A percentile compares a stretch with the other conserved stretches of the same genome.
Evolutionary conservation across 768 basidiomycete genomes (phyloP).

Genomic region (Austroboletus eburneus): DNA sequence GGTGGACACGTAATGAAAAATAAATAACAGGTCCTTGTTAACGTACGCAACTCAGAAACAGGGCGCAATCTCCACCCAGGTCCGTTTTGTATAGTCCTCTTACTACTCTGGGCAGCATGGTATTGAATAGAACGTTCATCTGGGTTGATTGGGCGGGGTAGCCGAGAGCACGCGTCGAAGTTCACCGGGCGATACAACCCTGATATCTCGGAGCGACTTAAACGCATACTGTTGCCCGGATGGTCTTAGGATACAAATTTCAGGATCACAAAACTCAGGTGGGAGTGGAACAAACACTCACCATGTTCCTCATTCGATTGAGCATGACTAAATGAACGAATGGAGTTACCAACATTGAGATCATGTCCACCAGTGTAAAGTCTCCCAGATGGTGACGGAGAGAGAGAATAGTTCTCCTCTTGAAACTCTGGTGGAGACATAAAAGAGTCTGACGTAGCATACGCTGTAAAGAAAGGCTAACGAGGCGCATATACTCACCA

Average conservation of each 20-base stretch:
- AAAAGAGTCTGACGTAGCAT: slow-evolving; percentile 32
- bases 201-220: neutral
- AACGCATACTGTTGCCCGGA: neutral
- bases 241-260: slow-evolving; percentile 7
- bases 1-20: slow-evolving; percentile 6
- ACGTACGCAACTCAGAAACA: slow-evolving; percentile 68
- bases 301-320: neutral
- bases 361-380: slow-evolving; percentile 1
- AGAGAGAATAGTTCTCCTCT: slow-evolving; percentile 1
- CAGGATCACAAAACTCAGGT: neutral
- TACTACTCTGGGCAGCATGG: neutral
- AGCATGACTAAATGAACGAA: neutral
- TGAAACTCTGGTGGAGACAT: slow-evolving; percentile 33
- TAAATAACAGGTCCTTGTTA: neutral
- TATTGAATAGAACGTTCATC: neutral
- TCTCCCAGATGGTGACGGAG: slow-evolving; percentile 2
- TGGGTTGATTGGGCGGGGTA: neutral
- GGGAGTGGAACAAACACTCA: slow-evolving; percentile 1
- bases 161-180: neutral
- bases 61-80: slow-evolving; percentile 56
- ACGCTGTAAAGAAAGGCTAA: slow-evolving; percentile 1
- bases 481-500: slow-evolving; percentile 27
- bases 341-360: neutral
- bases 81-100: slow-evolving; percentile 31
- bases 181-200: neutral